Conservation (phyloP, 2,329 filamentous ascomycete species). For the Penicillium sp. region DNA sequence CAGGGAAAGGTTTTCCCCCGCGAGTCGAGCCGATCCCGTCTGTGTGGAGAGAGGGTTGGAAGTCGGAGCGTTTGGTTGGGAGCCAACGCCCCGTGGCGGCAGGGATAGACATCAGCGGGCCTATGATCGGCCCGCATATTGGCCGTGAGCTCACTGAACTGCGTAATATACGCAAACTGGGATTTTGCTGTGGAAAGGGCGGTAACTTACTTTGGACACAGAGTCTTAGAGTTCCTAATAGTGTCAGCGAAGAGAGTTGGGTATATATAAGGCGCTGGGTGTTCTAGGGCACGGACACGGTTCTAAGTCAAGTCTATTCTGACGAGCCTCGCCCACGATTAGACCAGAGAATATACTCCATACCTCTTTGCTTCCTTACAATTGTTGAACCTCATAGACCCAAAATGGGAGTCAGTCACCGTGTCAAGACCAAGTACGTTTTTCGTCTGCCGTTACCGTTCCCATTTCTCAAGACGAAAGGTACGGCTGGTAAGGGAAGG, state of each 20-base stretch:
- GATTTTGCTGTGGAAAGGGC: slow-evolving; percentile 9
- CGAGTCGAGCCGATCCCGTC: background rate
- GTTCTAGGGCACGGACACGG: background rate
- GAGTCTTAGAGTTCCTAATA: background rate
- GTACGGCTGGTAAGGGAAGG: slow-evolving; percentile 21
- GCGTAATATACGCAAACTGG: background rate
- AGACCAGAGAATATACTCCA: background rate
- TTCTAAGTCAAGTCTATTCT: background rate
- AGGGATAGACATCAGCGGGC: background rate
- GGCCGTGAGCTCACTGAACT: background rate
- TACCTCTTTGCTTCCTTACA: background rate
- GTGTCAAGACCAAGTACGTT: slow-evolving; percentile 28
- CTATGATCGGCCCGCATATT: slow-evolving; percentile 5
- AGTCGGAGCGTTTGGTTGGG: background rate
- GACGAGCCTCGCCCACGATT: background rate
- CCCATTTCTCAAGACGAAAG: slow-evolving; percentile 24
- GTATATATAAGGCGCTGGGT: background rate
- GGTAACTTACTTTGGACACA: background rate
- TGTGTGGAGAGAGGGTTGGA: background rate
- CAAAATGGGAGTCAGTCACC: slow-evolving; percentile 26
- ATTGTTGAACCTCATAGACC: background rate
- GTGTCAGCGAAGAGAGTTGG: background rate
- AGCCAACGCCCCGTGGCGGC: slow-evolving; percentile 2
- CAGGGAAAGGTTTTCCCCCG: slow-evolving; percentile 1
- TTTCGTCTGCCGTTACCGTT: slow-evolving; percentile 26